Base-by-base conservation (phyloP, 1,139 yeast species). In the Wickerhamiella pararugosa region DNA sequence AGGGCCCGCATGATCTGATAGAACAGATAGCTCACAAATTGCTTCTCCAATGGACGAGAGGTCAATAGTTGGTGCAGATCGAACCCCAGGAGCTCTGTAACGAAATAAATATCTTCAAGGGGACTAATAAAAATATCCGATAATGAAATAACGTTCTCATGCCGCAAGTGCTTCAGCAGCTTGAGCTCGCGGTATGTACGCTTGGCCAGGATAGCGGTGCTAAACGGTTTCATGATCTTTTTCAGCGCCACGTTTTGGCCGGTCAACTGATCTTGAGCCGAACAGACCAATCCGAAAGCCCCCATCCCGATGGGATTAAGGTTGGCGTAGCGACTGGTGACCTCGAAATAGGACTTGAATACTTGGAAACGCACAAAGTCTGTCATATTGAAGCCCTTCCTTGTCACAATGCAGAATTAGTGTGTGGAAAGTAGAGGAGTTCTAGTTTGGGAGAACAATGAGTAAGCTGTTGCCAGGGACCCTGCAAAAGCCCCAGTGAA, bases 301-400 rank as follows among this genome's bases (percentile, higher is more conserved):
- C 98, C 98, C 98, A 90, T 90, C 1, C 98, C 98, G 40, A 90
- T 96, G 3, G 98, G 98, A 56, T 86, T 90, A 49, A 90, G 70
- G 57, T 90, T 95, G 21, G 86, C 75, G 64, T 90, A 90, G 49
- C 66, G 54, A 49, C 63, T 79, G 42, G 98, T 90, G 53, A 90
- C 86, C 63, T 90, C 98, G 60, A 90, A 86, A 39, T 83, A 86
- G 3, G 95, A 84, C 41, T 95, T 95, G 56, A 78, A 78, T 48
- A 78, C 79, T 59, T 78, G 81, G 28, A 61, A 56, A 27, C 60
- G 53, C 40, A 51, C 50, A 35, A 51, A 51, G 36, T 51, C 54
- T 44, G 50, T 49, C 51, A 49, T 47, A 36, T 9, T 42, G 21
- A 15, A 15, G 21, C 21, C 21, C 21, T 15, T 15, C 21, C 21